A percentile compares a stretch with the other conserved stretches of the same genome.
These are phyloP conservation scores for Rhododendron vialii DNA, from an alignment of 148 eudicot genomes.

Conservation along the genomic window DNA sequence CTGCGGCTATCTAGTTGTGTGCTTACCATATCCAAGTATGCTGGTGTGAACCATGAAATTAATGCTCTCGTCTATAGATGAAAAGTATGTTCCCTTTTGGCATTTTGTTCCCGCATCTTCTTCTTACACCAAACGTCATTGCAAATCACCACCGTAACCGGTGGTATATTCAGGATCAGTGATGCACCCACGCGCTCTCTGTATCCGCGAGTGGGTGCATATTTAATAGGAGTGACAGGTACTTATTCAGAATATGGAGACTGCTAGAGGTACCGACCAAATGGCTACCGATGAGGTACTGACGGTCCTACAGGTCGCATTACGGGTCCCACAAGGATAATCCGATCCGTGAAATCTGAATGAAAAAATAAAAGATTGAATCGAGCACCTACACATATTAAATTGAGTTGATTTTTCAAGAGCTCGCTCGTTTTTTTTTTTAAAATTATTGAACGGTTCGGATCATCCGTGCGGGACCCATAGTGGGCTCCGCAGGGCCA, in stretches of 20 bases:
- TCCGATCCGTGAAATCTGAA: no score
- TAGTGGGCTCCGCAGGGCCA: no score
- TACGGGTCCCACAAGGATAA: no score
- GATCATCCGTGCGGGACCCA: no score
- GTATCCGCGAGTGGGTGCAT: neutral
- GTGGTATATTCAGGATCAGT: neutral
- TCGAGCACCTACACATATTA: no score
- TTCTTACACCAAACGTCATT: neutral
- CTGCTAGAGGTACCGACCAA: no score
- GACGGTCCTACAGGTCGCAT: accelerated
- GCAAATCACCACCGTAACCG: neutral
- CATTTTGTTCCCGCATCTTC: neutral
- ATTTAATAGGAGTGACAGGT: neutral
- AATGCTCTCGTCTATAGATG: neutral
- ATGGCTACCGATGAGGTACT: no score
- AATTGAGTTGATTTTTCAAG: no score
- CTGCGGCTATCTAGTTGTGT: neutral
- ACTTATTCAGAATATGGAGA: no score
- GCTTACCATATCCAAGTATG: neutral
- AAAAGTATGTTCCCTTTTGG: neutral
- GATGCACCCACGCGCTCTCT: neutral
- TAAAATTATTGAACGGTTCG: no score
- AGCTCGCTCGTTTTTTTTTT: no score
- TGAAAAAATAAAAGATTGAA: no score
- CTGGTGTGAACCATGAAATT: neutral